Evolutionary conservation across 495 filamentous ascomycete species (phyloP), one percentile per base, ranked within the genome.

Genomic region (Xylaria scruposa): DNA sequence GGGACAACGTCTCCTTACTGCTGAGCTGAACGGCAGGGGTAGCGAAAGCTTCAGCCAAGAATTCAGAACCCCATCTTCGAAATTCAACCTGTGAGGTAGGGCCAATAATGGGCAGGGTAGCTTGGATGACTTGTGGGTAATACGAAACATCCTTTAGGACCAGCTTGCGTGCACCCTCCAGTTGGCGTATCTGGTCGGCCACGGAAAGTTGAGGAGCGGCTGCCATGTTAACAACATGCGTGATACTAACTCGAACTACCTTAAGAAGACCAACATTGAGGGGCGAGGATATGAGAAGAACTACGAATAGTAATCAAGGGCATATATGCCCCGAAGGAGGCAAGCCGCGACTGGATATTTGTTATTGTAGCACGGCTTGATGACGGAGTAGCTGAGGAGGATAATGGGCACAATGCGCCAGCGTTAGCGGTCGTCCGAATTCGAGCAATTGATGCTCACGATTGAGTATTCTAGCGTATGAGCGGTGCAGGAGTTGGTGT

Each of bases 11-110:
- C 81, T 91, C 91, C 85, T 98, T 98, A 80, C 92, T 90, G 63
- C 88, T 83, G 44, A 84, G 81, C 67, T 88, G 79, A 74, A 98
- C 84, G 44, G 90, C 88, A 17, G 96, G 96, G 56, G 91, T 94
- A 24, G 97, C 90, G 81, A 99, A 97, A 4, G 94, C 93, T 85
- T 99, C 96, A 49, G 97, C 95, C 47, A 99, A 85, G 79, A 99
- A 99, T 33, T 98, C 94, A 29, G 94, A 90, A 29, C 94, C 97
- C 97, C 97, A 99, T 91, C 95, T 86, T 81, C 93, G 91, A 74
- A 98, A 82, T 81, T 97, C 93, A 24, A 97, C 80, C 51, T 85
- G 85, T 56, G 91, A 84, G 64, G 86, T 84, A n/a, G 91, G 88
- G 40, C 91, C 91, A 76, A 98, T 91, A 77, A 98, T 94, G 29